Evolutionary conservation across 768 basidiomycete species (phyloP), one percentile per base, ranked within the genome.

Genomic region (Mycena metata): DNA sequence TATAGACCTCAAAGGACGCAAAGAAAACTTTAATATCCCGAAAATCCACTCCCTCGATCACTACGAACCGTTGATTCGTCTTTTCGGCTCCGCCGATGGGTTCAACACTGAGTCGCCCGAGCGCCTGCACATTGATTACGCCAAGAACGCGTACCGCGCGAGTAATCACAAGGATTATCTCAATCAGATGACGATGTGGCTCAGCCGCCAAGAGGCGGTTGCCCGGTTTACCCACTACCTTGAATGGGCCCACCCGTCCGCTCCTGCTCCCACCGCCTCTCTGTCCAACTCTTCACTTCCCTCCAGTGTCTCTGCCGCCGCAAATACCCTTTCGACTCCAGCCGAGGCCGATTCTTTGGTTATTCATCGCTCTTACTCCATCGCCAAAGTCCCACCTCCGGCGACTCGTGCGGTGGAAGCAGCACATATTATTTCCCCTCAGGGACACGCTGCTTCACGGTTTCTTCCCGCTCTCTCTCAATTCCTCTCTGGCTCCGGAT

Each of bases 181-280:
- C 17, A 49, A 58, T 19, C 83, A 83, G 60, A 84, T 84, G 83
- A 75, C 77, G 0, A 30, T 33, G 3, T 81, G 78, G 78, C 71
- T 84, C 0, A 49, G 66, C 5, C 71, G 76, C 8, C 79, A 79
- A 39, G 82, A 83, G 52, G 47, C 50, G 5, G 45, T 62, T 16
- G 49, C 41, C 21, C 39, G 56, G 13, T 43, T 42, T 15, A 30
- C 13, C n/a, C 35, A 35, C 36, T 57, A 57, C 35, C 56, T 57
- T 4, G 56, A 57, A 8, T 57, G 56, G 56, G 19, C 41, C 49
- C 7, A 10, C 21, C 7, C 49, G 5, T 3, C 16, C 26, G 10
- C 23, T 50, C 23, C 23, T n/a, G 7, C 49, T 24, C 49, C 49
- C 6, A 9, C 49, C 8, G 49, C 49, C 15, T 45, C 43, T 45